These are phyloP conservation scores for Ascoidea rubescens DNA, from an alignment of 805 yeast species.

Conservation along the genomic window DNA sequence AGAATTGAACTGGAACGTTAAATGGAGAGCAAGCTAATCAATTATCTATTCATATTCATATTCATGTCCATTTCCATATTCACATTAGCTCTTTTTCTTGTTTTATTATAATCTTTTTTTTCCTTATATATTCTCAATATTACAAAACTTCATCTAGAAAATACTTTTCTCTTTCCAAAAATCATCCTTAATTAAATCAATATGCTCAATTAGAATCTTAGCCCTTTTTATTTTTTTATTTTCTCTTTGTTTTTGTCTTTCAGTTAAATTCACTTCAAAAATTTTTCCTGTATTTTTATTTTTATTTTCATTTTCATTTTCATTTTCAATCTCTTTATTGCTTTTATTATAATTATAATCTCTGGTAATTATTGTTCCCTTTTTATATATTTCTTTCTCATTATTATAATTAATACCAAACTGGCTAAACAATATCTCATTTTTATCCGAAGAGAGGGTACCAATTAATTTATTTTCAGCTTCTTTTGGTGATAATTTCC, in stretches of 20 bases:
- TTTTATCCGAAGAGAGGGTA: conserved; percentile 71
- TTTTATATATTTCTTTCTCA: conserved; percentile 77
- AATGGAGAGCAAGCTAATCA: conserved; percentile 37
- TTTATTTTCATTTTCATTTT: conserved; percentile 51
- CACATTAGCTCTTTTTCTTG: neutral
- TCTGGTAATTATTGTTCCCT: conserved; percentile 59
- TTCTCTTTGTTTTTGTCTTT: neutral
- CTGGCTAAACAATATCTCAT: conserved; percentile 67
- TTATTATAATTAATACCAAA: conserved; percentile 84
- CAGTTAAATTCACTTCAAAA: neutral
- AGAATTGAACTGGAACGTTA: conserved; percentile 52
- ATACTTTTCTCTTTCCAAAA: neutral
- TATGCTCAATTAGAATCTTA: neutral
- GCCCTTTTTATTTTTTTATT: neutral
- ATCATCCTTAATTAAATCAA: neutral
- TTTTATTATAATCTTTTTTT: no score
- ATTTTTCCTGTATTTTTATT: no score
- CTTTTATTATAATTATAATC: conserved; percentile 15
- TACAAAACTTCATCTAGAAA: no score
- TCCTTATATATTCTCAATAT: no score
- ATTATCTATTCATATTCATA: neutral
- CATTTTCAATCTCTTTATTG: conserved; percentile 24
- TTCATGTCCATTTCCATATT: neutral
- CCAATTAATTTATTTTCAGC: conserved; percentile 73
- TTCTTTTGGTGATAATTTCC: conserved; percentile 59